These are phyloP conservation scores for Diaporthe velutina DNA, from an alignment of 2,329 filamentous ascomycete genomes.

Conservation along the genomic window DNA sequence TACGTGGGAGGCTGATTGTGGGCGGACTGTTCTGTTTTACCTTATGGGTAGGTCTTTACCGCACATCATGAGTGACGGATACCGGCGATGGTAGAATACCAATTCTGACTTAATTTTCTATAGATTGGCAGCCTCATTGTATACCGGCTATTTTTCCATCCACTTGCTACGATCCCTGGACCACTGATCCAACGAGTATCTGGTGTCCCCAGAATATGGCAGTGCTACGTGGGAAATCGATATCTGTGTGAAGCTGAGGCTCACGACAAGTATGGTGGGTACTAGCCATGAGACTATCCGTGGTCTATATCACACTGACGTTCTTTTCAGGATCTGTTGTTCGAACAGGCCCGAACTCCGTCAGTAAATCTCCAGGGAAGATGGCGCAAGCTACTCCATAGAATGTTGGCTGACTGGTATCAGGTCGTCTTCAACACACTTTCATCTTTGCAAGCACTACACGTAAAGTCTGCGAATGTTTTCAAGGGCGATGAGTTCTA, in stretches of 20 bases:
- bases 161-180: neutral
- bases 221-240: slow-evolving; percentile 9
- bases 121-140: neutral
- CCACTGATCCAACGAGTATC: neutral
- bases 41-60: neutral
- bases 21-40: neutral
- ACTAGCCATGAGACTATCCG: too few species aligned
- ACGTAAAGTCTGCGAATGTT: neutral
- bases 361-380: neutral
- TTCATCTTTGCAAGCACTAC: slow-evolving; percentile 1
- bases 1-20: neutral
- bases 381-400: neutral
- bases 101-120: neutral
- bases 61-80: too few species aligned
- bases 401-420: neutral
- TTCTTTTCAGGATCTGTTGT: neutral
- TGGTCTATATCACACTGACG: fast-evolving
- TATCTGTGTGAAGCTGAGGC: neutral
- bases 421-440: slow-evolving; percentile 23
- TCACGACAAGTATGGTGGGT: slow-evolving; percentile 13
- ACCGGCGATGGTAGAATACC: fast-evolving
- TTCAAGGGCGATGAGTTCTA: slow-evolving; percentile 25
- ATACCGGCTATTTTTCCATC: slow-evolving; percentile 8
- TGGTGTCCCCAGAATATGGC: slow-evolving; percentile 13
- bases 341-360: slow-evolving; percentile 8